Base-by-base conservation (phyloP, 2,329 filamentous ascomycete genomes). In the Exutisphaerella laricina region DNA sequence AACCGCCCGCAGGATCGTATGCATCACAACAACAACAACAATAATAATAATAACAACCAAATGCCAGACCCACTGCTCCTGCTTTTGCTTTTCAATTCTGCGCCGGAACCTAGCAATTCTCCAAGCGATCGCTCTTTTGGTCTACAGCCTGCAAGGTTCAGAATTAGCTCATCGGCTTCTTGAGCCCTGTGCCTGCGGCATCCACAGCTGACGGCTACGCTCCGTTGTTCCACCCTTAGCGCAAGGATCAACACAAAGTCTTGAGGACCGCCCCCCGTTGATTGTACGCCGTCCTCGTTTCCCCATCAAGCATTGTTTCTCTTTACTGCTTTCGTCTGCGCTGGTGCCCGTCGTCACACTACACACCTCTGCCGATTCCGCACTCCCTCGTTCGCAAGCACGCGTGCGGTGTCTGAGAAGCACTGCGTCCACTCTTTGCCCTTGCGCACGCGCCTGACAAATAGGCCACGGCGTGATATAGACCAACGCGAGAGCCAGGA, bases 381-480 rank as follows among this genome's bases (percentile, higher is more conserved):
- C 31, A 26, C 8, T 29, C 32, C 18, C 32, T 43, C 20, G 23
- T 22, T 43, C 33, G 20, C 6, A 6, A 17, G 14, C 42, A 20
- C 20, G 21, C 34, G 26, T 36, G 13, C 14, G 12, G 23, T 20
- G 12, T n/a, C 18, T 12, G 25, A 37, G 13, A 18, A n/a, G 16
- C 2, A 28, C 20, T 28, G 32, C 31, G 23, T 23, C 40, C 23
- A 17, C 33, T 37, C 25, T 18, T 25, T 40, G 17, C 29, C 4
- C n/a, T 17, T 20, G 38, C 38, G 17, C 20, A 20, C 28, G 31
- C 43, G 17, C 29, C 34, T 44, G 45, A 47, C 46, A 36, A 41
- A 49, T 43, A 36, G 35, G n/a, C 39, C 26, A 29, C 39, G 4
- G 30, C 35, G 38, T 42, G 21, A 41, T 43, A 43, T 30, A 44